Evolutionary conservation across 148 eudicot species (phyloP).

Genomic region (Silene conica): DNA sequence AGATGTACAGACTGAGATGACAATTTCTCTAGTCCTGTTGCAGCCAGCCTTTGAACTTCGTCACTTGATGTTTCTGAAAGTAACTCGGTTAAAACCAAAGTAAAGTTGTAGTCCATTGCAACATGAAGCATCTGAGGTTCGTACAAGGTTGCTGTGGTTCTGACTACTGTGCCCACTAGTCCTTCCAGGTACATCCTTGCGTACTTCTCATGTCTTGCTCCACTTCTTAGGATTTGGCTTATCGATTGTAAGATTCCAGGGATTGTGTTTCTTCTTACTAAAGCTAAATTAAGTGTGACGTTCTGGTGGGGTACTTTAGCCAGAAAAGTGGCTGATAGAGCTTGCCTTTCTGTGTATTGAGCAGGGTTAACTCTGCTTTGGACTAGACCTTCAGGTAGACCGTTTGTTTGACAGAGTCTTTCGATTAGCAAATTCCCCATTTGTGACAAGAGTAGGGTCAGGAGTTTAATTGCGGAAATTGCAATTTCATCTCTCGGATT

Average conservation of each 20-base stretch:
- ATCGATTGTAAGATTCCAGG: slow-evolving; percentile 47
- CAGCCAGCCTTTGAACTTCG: slow-evolving; percentile 78
- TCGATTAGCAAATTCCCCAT: slow-evolving; percentile 73
- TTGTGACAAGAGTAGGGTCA: slow-evolving; percentile 64
- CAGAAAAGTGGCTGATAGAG: slow-evolving; percentile 66
- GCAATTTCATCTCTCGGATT: slow-evolving; percentile 57
- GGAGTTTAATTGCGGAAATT: slow-evolving; percentile 58
- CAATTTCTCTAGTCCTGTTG: slow-evolving; percentile 71
- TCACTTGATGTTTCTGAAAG: slow-evolving; percentile 66
- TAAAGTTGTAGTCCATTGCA: slow-evolving; percentile 7
- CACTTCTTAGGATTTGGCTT: slow-evolving; percentile 56
- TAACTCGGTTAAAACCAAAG: slow-evolving; percentile 35
- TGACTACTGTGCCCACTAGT: slow-evolving; percentile 66
- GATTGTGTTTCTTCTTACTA: slow-evolving; percentile 63
- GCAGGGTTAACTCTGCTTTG: slow-evolving; percentile 44
- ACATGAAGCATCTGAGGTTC: slow-evolving; percentile 43
- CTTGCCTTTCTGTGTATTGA: slow-evolving; percentile 75
- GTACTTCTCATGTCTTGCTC: slow-evolving; percentile 58
- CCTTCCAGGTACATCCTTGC: slow-evolving; percentile 77
- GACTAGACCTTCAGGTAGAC: slow-evolving; percentile 72
- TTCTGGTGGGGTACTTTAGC: slow-evolving; percentile 78
- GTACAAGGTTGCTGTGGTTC: slow-evolving; percentile 61
- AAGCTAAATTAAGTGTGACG: slow-evolving; percentile 49
- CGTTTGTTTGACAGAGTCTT: slow-evolving; percentile 56
- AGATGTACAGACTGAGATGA: slow-evolving; percentile 57